phyloP scores from a whole-genome alignment of 495 filamentous ascomycete species.

The Ascodesmis nigricans region DNA sequence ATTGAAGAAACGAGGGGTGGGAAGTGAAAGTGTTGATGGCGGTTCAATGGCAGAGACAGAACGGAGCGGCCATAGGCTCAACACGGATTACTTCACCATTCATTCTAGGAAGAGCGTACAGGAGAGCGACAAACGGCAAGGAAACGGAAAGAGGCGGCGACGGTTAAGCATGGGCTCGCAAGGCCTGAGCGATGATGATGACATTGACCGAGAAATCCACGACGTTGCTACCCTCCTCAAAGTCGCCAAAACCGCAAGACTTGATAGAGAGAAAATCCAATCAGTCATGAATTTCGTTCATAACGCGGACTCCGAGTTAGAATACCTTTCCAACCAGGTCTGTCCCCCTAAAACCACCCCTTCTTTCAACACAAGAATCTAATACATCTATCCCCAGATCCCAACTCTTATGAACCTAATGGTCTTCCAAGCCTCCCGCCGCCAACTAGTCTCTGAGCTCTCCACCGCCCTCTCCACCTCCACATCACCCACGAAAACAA shows the following conservation, averaged over 20 bases:
- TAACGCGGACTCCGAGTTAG: constrained; percentile 59
- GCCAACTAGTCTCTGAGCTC: constrained; percentile 50
- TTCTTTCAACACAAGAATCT: constrained; percentile 7
- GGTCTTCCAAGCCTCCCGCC: constrained; percentile 70
- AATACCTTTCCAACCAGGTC: constrained; percentile 47
- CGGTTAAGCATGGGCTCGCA: constrained; percentile 11
- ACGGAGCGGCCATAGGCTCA: constrained; percentile 36
- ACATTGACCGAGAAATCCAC: constrained; percentile 26
- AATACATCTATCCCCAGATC: constrained; percentile 28
- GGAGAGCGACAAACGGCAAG: constrained; percentile 1
- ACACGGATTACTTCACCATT: constrained; percentile 73
- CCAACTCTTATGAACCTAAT: constrained; percentile 67
- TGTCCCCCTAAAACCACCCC: background rate
- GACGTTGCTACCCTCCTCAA: constrained; percentile 43
- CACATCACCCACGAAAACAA: constrained; percentile 2
- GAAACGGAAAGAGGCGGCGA: constrained; percentile 10
- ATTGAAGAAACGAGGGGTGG: background rate
- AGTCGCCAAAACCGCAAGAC: constrained; percentile 39
- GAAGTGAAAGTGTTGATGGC: constrained; percentile 12
- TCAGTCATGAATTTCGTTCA: constrained; percentile 55
- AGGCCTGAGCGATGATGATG: constrained; percentile 14
- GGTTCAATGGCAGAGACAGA: constrained; percentile 24
- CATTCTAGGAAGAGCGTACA: constrained; percentile 28
- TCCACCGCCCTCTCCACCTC: constrained; percentile 3
- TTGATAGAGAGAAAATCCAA: constrained; percentile 81